phyloP scores from a whole-genome alignment of 2,329 filamentous ascomycete genomes.

The Stachybotrys elegans region DNA sequence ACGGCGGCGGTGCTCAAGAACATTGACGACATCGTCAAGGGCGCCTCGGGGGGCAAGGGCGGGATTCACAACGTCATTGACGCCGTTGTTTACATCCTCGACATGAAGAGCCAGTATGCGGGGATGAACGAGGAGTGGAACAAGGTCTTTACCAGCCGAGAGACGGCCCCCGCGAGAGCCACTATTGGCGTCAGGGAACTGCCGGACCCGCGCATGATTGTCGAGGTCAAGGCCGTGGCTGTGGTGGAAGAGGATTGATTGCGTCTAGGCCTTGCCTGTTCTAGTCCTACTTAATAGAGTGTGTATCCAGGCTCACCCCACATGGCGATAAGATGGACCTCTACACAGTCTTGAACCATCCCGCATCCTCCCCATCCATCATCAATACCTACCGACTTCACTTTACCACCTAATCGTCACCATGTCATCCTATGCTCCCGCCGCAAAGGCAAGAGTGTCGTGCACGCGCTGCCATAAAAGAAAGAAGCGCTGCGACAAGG shows the following conservation, averaged over 20 bases:
- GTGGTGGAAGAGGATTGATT: too few species aligned
- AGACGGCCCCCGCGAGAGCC: constrained; percentile 28
- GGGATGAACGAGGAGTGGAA: constrained; percentile 44
- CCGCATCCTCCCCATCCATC: too few species aligned
- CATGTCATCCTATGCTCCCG: too few species aligned
- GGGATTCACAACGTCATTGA: constrained; percentile 32
- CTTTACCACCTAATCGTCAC: too few species aligned
- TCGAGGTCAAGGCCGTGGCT: constrained; percentile 22
- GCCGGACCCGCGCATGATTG: constrained; percentile 24
- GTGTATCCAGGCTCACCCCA: too few species aligned
- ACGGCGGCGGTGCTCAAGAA: constrained; percentile 31
- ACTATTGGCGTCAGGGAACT: constrained; percentile 25
- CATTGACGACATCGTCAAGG: constrained; percentile 31
- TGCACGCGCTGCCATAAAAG: constrained; percentile 34
- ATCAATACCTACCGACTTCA: too few species aligned
- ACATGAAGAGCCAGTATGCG: constrained; percentile 35
- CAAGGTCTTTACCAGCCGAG: constrained; percentile 31
- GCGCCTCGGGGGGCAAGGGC: constrained; percentile 27
- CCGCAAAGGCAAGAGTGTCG: constrained; percentile 21
- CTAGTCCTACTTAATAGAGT: too few species aligned
- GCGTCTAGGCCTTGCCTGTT: too few species aligned
- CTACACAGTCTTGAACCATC: too few species aligned
- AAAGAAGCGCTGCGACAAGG: constrained; percentile 37
- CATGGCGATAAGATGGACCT: too few species aligned
- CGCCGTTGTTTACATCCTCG: constrained; percentile 32